Evolutionary conservation across 2,329 filamentous ascomycete species (phyloP), one percentile per base, ranked within the genome.

Genomic region (Curvularia sp.): DNA sequence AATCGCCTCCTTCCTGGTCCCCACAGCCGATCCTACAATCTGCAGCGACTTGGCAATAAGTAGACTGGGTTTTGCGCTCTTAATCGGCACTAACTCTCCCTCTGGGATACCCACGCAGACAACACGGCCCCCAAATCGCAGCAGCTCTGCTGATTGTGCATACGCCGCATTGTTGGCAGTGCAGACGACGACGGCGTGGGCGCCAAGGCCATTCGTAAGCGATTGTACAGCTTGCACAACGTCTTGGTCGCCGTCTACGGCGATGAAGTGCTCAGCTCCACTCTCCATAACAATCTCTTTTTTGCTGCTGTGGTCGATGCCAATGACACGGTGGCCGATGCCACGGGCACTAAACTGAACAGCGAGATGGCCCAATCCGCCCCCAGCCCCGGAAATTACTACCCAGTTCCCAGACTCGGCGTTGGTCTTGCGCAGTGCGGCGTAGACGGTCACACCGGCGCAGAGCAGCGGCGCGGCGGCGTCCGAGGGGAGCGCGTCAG

Each of bases 191-290:
- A 86, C 87, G 1, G 85, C 85, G 58, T 86, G 82, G 0, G 85
- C 87, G 28, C 88, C 87, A 6, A 86, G 74, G 0, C 86, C 86
- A 3, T 80, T 82, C 0, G 86, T 86, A 1, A 86, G 73, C 35
- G 79, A 80, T 65, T 84, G 82, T 49, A 90, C 85, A 44, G 87
- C 83, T 26, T 81, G 80, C 5, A 79, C 79, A 6, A 87, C 78
- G 12, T 81, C 80, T 38, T 73, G 71, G 31, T 81, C 82, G 44
- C 83, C 80, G 30, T 86, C 85, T 57, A 89, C 79, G 61, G 88
- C 86, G 58, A 90, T 79, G 75, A 90, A 90, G 63, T 85, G 82
- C 70, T 90, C 87, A 0, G 87, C 87, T 8, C 88, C 88, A n/a
- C 81, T 86, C 0, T 84, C 80, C 48, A 82, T 82, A 9, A 85